These are phyloP conservation scores for Pseudogymnoascus sp. DNA, from an alignment of 2,329 filamentous ascomycete species.

Conservation along the genomic window DNA sequence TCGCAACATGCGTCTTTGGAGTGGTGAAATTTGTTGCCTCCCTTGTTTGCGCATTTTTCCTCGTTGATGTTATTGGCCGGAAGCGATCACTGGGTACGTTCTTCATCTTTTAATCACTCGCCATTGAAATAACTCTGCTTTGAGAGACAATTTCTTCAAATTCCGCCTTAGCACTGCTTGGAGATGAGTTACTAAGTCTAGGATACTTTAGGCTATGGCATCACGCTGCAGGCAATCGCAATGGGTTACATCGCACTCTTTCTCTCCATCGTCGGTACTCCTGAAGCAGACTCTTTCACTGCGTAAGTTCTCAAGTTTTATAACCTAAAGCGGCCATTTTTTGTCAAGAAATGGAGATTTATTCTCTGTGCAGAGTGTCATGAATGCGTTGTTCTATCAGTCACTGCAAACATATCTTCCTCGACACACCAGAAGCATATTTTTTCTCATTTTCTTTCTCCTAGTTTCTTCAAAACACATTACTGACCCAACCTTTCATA, in stretches of 20 bases:
- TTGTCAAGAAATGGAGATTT: constrained; percentile 29
- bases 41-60: constrained; percentile 47
- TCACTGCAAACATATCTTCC: neutral
- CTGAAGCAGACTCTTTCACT: neutral
- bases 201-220: constrained; percentile 21
- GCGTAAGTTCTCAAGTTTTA: neutral
- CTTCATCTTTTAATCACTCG: neutral
- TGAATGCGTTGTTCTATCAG: neutral
- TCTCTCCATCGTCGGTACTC: constrained; percentile 41
- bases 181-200: neutral
- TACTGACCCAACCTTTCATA: constrained; percentile 37
- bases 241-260: constrained; percentile 34
- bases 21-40: constrained; percentile 46
- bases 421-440: neutral
- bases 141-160: neutral
- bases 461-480: constrained; percentile 31
- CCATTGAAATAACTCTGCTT: neutral
- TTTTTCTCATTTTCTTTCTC: neutral
- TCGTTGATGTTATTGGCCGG: constrained; percentile 51
- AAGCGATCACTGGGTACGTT: constrained; percentile 35
- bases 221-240: constrained; percentile 31
- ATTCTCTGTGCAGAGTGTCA: constrained; percentile 25
- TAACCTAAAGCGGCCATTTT: constrained; percentile 34
- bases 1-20: constrained; percentile 50
- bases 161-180: neutral